phyloP scores from a whole-genome alignment of 306 rosid genomes.

The Alnus rubra region DNA sequence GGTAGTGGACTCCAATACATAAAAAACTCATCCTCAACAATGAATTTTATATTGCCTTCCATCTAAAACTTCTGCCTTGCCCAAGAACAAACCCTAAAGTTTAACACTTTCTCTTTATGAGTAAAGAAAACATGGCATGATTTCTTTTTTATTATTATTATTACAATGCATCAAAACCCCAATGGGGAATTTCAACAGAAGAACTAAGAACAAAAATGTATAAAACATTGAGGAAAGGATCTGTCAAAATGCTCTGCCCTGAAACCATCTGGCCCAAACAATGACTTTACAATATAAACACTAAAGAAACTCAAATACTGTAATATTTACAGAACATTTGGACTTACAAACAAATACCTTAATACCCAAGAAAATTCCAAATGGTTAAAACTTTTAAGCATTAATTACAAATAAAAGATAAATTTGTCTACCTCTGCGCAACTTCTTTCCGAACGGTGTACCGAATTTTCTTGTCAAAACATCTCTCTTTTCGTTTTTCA shows the following conservation, averaged over 20 bases:
- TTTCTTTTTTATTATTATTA: not conserved
- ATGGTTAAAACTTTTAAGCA: not conserved
- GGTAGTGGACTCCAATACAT: not conserved
- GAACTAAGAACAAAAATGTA: not conserved
- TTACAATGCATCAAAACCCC: not conserved
- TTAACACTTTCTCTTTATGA: not conserved
- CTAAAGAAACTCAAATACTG: not conserved
- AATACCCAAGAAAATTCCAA: slow-evolving; percentile 6
- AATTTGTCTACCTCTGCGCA: slow-evolving; percentile 78
- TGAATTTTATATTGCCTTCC: not conserved
- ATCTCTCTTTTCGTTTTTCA: slow-evolving; percentile 93
- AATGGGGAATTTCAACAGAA: not conserved
- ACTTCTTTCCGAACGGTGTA: slow-evolving; percentile 92
- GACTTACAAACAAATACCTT: not conserved
- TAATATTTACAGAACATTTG: not conserved
- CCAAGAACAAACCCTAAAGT: not conserved
- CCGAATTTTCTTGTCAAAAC: slow-evolving; percentile 98
- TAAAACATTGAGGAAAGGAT: not conserved
- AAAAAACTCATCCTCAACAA: not conserved
- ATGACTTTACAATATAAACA: not conserved
- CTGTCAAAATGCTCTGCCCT: not conserved
- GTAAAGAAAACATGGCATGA: not conserved
- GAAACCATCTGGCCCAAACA: not conserved
- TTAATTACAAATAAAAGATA: slow-evolving; percentile 12
- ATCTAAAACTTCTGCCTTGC: not conserved